A percentile compares a stretch with the other conserved stretches of the same genome.
phyloP scores from a whole-genome alignment of 2,329 filamentous ascomycete species.

The Teratosphaeria destructans region DNA sequence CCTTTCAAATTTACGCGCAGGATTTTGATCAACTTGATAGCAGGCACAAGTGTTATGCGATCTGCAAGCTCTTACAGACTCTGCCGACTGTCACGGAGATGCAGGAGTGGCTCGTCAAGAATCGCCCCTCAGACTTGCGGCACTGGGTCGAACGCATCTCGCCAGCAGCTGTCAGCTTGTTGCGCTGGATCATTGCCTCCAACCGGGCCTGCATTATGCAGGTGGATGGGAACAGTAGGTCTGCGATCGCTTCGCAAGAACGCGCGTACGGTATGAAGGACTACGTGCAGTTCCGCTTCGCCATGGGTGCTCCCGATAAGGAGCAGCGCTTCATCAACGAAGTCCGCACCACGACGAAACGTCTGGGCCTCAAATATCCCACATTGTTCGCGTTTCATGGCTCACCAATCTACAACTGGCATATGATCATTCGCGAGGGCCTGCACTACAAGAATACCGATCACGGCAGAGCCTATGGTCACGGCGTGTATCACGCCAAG shows the following conservation, averaged over 20 bases:
- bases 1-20: slow-evolving; percentile 39
- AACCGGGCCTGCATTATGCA: slow-evolving; percentile 80
- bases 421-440: slow-evolving; percentile 64
- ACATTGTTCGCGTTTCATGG: slow-evolving; percentile 86
- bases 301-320: slow-evolving; percentile 80
- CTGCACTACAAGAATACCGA: slow-evolving; percentile 55
- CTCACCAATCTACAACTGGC: slow-evolving; percentile 68
- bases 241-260: slow-evolving; percentile 21
- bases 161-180: slow-evolving; percentile 53
- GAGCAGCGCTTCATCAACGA: slow-evolving; percentile 63
- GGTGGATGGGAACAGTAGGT: slow-evolving; percentile 40
- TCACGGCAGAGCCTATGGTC: slow-evolving; percentile 61
- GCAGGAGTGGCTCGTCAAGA: slow-evolving; percentile 35
- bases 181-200: slow-evolving; percentile 83
- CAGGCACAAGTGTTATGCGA: slow-evolving; percentile 37
- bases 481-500: slow-evolving; percentile 73
- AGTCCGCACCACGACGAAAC: slow-evolving; percentile 38
- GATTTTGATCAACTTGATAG: slow-evolving; percentile 48
- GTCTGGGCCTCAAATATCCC: slow-evolving; percentile 41
- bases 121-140: slow-evolving; percentile 31
- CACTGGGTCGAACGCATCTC: slow-evolving; percentile 52
- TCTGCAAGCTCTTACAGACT: slow-evolving; percentile 45
- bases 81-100: slow-evolving; percentile 54
- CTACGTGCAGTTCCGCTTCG: slow-evolving; percentile 77
- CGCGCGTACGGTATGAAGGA: slow-evolving; percentile 51